These are phyloP conservation scores for Phytophthora tentaculata DNA, from an alignment of 352 stramenopile genomes.

Conservation along the genomic window DNA sequence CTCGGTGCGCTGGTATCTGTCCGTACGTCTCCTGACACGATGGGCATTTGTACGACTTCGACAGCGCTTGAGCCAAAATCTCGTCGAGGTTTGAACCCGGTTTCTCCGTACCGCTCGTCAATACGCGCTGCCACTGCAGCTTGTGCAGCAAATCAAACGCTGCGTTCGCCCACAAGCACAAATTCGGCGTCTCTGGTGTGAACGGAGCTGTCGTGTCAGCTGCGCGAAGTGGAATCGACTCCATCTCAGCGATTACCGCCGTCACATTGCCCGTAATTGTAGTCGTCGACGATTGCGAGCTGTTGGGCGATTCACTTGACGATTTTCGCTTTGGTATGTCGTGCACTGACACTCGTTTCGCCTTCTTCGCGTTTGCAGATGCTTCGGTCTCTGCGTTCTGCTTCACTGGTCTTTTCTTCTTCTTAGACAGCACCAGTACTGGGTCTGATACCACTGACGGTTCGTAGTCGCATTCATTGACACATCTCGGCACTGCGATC, in stretches of 20 bases:
- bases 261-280: constrained; percentile 19
- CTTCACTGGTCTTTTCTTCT: constrained; percentile 78
- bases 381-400: constrained; percentile 39
- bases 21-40: constrained; percentile 58
- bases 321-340: constrained; percentile 9
- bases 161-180: constrained; percentile 78
- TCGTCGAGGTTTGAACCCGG: constrained; percentile 37
- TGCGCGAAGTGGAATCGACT: constrained; percentile 26
- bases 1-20: constrained; percentile 43
- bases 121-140: constrained; percentile 62
- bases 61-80: constrained; percentile 40
- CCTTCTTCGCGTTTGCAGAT: constrained; percentile 54
- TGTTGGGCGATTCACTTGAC: constrained; percentile 6
- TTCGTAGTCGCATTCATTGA: constrained; percentile 25
- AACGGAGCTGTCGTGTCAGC: constrained; percentile 40
- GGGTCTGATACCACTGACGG: constrained; percentile 48
- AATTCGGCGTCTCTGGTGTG: constrained; percentile 42
- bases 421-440: constrained; percentile 76
- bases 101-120: constrained; percentile 10
- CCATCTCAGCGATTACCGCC: constrained; percentile 41
- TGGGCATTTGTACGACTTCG: constrained; percentile 52
- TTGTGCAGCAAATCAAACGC: constrained; percentile 76
- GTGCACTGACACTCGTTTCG: constrained; percentile 30
- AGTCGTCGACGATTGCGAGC: constrained; percentile 28
- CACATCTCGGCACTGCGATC: constrained; percentile 55